Conservation (phyloP, 2,329 filamentous ascomycete genomes). For the Aureobasidium sp. region DNA sequence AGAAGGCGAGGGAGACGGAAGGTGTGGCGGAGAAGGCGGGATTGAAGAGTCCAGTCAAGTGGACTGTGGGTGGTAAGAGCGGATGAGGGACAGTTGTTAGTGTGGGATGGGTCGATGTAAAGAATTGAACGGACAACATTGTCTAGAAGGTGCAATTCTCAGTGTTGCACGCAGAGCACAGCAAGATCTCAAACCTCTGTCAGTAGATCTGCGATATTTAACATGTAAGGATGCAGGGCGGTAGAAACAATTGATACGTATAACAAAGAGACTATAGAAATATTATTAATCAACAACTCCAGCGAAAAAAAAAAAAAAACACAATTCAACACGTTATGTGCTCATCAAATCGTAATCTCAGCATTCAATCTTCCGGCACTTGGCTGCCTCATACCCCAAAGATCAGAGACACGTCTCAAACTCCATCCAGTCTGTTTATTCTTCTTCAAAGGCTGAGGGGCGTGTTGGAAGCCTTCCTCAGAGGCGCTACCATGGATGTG, state of each 20-base stretch:
- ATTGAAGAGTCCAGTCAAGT: slow-evolving; percentile 18
- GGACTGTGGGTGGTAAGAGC: slow-evolving; percentile 10
- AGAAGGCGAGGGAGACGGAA: slow-evolving; percentile 31
- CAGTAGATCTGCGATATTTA: too few species aligned
- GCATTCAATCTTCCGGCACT: neutral
- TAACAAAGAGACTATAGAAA: neutral
- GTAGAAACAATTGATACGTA: neutral
- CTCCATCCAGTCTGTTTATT: slow-evolving; percentile 7
- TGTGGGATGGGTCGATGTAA: neutral
- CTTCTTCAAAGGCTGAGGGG: neutral
- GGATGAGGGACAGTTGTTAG: neutral
- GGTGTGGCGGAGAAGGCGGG: slow-evolving; percentile 19
- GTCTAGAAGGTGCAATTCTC: neutral
- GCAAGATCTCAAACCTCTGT: neutral
- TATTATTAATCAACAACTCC: neutral
- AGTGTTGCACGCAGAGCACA: neutral
- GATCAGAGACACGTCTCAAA: neutral
- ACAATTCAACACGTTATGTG: neutral
- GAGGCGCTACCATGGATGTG: neutral
- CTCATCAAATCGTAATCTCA: neutral
- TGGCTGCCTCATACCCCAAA: neutral
- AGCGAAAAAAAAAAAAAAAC: neutral
- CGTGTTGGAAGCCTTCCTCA: neutral
- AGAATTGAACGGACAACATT: neutral
- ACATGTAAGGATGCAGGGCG: too few species aligned